Evolutionary conservation across 208 protist species (phyloP), one percentile per base, ranked within the genome.

Genomic region (Novymonas esmeraldas): DNA sequence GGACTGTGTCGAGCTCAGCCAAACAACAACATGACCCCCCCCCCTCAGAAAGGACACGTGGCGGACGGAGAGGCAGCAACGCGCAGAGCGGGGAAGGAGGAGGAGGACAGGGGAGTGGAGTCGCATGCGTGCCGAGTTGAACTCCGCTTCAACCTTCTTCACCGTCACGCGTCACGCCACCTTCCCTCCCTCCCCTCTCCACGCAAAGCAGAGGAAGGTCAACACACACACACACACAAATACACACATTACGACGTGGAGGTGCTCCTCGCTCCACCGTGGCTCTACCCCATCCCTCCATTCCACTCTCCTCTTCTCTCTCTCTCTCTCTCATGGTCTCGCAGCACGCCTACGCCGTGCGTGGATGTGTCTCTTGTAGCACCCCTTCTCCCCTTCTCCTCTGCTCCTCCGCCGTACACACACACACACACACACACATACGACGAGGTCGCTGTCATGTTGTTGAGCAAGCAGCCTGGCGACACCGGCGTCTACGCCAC

Each of bases 401-500:
- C n/a, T 36, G 36, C 22, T 22, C 18, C 10, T 24, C 51, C 1
- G 28, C 14, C 1, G 29, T 18, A 57, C 31, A 24, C 50, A 5
- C 18, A 4, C 29, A 9, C n/a, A 20, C 29, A 10, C n/a, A 16
- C 24, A 50, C 45, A n/a, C 45, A 50, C 45, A n/a, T 42, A 68
- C 34, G 66, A 16, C 48, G 14, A 63, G n/a, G 18, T 34, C 14
- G 20, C 24, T 38, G 24, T 38, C 3, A 92, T 92, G 86, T 52
- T 92, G 36, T 76, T 92, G 7, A 81, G 78, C 61, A 88, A 82
- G 63, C 86, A 89, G 36, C 86, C 86, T 0, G 82, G 83, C 16
- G 78, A 88, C 39, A 85, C 78, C 16, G 81, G 83, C 45, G 74
- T 92, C 14, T 87, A 82, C 58, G 86, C 86, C 33, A 92, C 83